Conservation (phyloP, 371 early-diverging fungal species). For the Mucor saturninus region DNA sequence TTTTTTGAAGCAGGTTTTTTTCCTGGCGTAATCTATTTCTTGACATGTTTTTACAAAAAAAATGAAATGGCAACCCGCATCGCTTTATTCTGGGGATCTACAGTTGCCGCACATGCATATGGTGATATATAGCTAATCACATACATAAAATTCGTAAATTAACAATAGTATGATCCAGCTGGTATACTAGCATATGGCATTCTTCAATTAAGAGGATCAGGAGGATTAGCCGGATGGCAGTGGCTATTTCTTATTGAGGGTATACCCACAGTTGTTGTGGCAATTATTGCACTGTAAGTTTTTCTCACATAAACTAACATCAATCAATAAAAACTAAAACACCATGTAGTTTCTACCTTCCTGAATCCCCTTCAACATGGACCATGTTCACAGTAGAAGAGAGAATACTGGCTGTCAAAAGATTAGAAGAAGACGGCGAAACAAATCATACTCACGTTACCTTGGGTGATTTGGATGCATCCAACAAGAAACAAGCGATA, state of each 20-base stretch:
- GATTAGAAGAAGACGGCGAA: slow-evolving; percentile 27
- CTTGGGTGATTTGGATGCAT: slow-evolving; percentile 39
- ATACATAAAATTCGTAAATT: neutral
- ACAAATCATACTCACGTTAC: slow-evolving; percentile 28
- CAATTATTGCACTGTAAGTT: slow-evolving; percentile 40
- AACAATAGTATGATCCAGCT: slow-evolving; percentile 21
- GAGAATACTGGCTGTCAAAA: slow-evolving; percentile 29
- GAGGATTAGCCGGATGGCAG: slow-evolving; percentile 52
- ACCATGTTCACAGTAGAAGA: slow-evolving; percentile 37
- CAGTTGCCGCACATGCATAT: slow-evolving; percentile 52
- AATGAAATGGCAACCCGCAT: slow-evolving; percentile 56
- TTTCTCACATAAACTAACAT: neutral
- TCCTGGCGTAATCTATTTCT: slow-evolving; percentile 49
- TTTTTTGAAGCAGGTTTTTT: slow-evolving; percentile 55
- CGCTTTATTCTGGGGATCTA: slow-evolving; percentile 54
- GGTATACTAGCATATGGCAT: slow-evolving; percentile 56
- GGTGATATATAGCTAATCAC: slow-evolving; percentile 25
- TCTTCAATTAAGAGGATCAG: slow-evolving; percentile 40
- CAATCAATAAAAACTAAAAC: neutral
- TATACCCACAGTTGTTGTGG: slow-evolving; percentile 51
- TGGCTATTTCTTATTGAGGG: slow-evolving; percentile 58
- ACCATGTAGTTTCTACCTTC: slow-evolving; percentile 38
- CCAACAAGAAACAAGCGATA: slow-evolving; percentile 43
- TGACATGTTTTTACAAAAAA: slow-evolving; percentile 53
- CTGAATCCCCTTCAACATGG: slow-evolving; percentile 48